These are phyloP conservation scores for Eremothecium sinecaudum DNA, from an alignment of 1,139 yeast genomes.

Conservation along the genomic window DNA sequence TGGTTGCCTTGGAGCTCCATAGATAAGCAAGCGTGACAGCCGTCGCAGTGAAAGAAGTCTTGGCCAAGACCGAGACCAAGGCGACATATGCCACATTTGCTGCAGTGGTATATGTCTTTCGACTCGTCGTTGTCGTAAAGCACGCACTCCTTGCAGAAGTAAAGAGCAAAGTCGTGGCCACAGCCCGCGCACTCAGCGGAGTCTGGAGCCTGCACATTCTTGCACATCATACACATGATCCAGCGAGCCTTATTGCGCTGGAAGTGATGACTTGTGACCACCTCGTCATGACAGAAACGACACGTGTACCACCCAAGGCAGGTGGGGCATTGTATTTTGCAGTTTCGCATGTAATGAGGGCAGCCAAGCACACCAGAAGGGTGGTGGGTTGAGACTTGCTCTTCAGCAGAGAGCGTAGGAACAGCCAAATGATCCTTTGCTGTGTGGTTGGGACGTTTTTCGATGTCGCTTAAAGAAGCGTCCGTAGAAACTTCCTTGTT, in stretches of 20 bases:
- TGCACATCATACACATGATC: slow-evolving; percentile 74
- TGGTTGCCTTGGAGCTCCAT: slow-evolving; percentile 71
- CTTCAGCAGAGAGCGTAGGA: not conserved
- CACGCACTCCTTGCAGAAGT: slow-evolving; percentile 69
- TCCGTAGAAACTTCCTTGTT: not conserved
- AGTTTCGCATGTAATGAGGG: slow-evolving; percentile 70
- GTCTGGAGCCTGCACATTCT: slow-evolving; percentile 63
- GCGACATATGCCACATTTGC: slow-evolving; percentile 86
- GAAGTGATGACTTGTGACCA: slow-evolving; percentile 45
- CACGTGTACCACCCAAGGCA: slow-evolving; percentile 75
- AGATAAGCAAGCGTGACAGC: slow-evolving; percentile 84
- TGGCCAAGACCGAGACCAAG: slow-evolving; percentile 79
- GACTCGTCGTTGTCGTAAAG: slow-evolving; percentile 74
- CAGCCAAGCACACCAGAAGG: slow-evolving; percentile 53
- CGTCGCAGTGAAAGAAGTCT: slow-evolving; percentile 83
- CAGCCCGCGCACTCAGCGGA: slow-evolving; percentile 56
- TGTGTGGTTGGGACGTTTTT: not conserved
- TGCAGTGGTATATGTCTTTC: slow-evolving; percentile 85
- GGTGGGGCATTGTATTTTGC: slow-evolving; percentile 71
- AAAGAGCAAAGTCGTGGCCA: slow-evolving; percentile 56
- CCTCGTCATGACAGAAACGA: slow-evolving; percentile 76
- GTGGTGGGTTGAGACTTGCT: slow-evolving; percentile 15
- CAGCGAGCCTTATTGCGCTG: slow-evolving; percentile 55
- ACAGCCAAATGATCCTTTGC: not conserved
- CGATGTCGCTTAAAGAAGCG: not conserved